phyloP scores from a whole-genome alignment of 2,329 filamentous ascomycete species.

The Pseudogymnoascus destructans region DNA sequence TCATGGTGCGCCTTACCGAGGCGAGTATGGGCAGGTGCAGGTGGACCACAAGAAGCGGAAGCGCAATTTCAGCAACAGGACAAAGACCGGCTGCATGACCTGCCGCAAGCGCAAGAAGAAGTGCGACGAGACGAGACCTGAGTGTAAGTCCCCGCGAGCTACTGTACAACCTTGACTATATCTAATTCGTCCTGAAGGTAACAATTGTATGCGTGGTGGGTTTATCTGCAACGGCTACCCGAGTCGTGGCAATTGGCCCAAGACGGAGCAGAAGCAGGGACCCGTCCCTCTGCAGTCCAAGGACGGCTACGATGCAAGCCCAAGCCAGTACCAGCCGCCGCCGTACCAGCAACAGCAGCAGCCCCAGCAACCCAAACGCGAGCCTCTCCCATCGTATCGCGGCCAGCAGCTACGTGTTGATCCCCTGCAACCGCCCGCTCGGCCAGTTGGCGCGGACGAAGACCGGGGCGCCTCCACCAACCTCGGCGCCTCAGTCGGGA shows the following conservation, averaged over 20 bases:
- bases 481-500: slow-evolving; percentile 42
- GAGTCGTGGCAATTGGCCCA: slow-evolving; percentile 64
- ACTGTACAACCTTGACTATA: slow-evolving; percentile 14
- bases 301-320: slow-evolving; percentile 40
- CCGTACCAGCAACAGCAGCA: slow-evolving; percentile 19
- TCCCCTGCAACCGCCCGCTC: slow-evolving; percentile 41
- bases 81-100: slow-evolving; percentile 90
- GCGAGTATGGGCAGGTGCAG: slow-evolving; percentile 30
- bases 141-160: slow-evolving; percentile 50
- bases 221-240: slow-evolving; percentile 90
- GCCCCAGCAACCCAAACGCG: slow-evolving; percentile 31
- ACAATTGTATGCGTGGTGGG: slow-evolving; percentile 80
- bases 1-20: slow-evolving; percentile 26
- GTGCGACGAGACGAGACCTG: slow-evolving; percentile 85
- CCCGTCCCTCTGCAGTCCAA: slow-evolving; percentile 74
- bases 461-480: slow-evolving; percentile 46
- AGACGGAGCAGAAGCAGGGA: slow-evolving; percentile 55
- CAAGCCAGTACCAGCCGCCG: slow-evolving; percentile 42
- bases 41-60: slow-evolving; percentile 57
- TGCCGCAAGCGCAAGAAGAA: slow-evolving; percentile 93
- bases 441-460: slow-evolving; percentile 43
- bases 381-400: slow-evolving; percentile 46
- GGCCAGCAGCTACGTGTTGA: slow-evolving; percentile 50
- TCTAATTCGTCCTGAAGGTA: slow-evolving; percentile 38
- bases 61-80: slow-evolving; percentile 83